phyloP scores from a whole-genome alignment of 495 filamentous ascomycete genomes.

The Lophiostoma macrostomum region DNA sequence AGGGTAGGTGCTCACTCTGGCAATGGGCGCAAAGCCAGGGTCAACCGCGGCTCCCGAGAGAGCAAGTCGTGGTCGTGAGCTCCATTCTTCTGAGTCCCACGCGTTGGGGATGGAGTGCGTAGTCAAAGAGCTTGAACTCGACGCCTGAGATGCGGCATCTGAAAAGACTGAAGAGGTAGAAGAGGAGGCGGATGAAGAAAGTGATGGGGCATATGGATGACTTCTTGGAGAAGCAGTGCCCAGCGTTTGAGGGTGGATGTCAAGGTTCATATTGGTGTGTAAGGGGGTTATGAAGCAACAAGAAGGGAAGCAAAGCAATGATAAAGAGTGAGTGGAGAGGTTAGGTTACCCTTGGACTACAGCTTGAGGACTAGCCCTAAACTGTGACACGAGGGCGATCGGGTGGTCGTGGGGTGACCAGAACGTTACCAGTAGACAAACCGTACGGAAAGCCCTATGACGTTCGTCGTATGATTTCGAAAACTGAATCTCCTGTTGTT shows the following conservation, averaged over 20 bases:
- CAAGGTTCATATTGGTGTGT: constrained; percentile 29
- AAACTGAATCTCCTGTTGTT: constrained; percentile 9
- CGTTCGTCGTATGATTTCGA: constrained; percentile 26
- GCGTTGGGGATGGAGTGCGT: constrained; percentile 4
- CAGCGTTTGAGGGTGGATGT: constrained; percentile 23
- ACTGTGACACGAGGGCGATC: constrained; percentile 13
- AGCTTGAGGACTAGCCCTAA: constrained; percentile 21
- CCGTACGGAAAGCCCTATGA: constrained; percentile 31
- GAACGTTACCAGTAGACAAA: constrained; percentile 34
- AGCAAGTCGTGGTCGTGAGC: constrained; percentile 4
- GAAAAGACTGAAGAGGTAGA: constrained; percentile 80
- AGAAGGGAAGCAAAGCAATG: constrained; percentile 2
- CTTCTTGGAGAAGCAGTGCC: constrained; percentile 28
- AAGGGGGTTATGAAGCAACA: constrained; percentile 7
- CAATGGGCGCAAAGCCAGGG: constrained; percentile 22
- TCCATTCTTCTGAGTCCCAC: constrained; percentile 34
- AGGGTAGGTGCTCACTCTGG: constrained; percentile 27
- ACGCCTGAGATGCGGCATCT: constrained; percentile 55
- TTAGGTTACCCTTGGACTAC: constrained; percentile 14
- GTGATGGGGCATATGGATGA: constrained; percentile 61
- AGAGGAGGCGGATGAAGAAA: constrained; percentile 69
- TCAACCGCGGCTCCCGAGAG: constrained; percentile 1
- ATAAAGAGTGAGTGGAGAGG: constrained; percentile 34
- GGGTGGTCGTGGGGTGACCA: constrained; percentile 36
- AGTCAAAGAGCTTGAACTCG: constrained; percentile 31